Evolutionary conservation across 257 asterid genomes (phyloP).

Genomic region (Forsythia suspensa): DNA sequence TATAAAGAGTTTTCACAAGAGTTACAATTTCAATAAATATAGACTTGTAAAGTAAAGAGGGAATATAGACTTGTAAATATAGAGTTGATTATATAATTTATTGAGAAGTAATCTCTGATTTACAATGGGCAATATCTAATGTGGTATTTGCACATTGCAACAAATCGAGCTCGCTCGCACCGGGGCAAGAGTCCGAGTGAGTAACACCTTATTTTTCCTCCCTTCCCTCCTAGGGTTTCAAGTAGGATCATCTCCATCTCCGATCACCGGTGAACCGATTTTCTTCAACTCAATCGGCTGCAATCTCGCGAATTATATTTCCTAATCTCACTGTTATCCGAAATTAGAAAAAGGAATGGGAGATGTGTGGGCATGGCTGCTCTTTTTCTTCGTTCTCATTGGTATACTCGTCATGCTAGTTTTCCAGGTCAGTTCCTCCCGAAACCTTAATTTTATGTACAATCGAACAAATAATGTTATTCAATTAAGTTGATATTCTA

Average conservation of each 20-base stretch:
- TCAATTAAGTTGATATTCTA: slow-evolving; percentile 4
- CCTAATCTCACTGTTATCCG: background rate
- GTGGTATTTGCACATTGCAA: too few relatives aligned
- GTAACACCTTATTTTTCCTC: background rate
- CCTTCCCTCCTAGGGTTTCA: background rate
- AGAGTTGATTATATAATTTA: too few relatives aligned
- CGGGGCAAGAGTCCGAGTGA: background rate
- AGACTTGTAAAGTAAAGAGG: too few relatives aligned
- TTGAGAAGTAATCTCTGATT: too few relatives aligned
- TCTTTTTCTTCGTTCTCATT: slow-evolving; percentile 74
- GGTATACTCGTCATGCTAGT: slow-evolving; percentile 66
- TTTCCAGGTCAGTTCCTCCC: slow-evolving; percentile 60
- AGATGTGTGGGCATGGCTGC: slow-evolving; percentile 72
- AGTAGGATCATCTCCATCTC: background rate
- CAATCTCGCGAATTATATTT: background rate
- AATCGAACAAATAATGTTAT: background rate
- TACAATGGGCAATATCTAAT: too few relatives aligned
- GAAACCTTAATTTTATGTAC: background rate
- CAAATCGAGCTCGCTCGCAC: background rate
- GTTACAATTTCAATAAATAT: too few relatives aligned
- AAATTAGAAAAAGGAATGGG: slow-evolving; percentile 33
- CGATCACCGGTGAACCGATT: background rate
- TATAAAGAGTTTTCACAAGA: too few relatives aligned
- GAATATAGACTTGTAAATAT: too few relatives aligned
- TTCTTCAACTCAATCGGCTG: background rate